Evolutionary conservation across 2,329 filamentous ascomycete species (phyloP).

Genomic region (Calonectria pauciramosa): DNA sequence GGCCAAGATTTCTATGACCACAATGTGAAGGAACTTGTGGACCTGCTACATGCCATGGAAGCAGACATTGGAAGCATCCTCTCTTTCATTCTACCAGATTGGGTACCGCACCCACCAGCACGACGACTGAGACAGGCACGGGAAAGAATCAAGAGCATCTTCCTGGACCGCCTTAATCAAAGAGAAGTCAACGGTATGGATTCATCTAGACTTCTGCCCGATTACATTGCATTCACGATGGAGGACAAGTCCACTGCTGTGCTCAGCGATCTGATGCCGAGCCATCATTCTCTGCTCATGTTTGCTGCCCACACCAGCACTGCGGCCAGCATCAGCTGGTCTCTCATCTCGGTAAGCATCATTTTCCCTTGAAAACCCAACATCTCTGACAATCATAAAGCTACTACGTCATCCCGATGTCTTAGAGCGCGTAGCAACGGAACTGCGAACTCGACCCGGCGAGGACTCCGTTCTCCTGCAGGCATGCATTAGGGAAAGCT

Average conservation of each 20-base stretch:
- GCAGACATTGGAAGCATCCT: constrained; percentile 23
- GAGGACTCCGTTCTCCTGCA: constrained; percentile 21
- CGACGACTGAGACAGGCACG: constrained; percentile 18
- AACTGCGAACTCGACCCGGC: constrained; percentile 9
- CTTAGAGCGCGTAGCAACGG: constrained; percentile 14
- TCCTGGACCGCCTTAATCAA: constrained; percentile 14
- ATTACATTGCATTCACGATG: constrained; percentile 26
- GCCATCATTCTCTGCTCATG: constrained; percentile 26
- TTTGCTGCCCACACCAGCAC: constrained; percentile 27
- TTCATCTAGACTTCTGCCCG: not conserved
- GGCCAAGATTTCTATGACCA: constrained; percentile 24
- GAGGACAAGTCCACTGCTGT: constrained; percentile 21
- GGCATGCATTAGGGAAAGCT: constrained; percentile 24
- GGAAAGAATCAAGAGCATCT: constrained; percentile 15
- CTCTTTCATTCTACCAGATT: constrained; percentile 22
- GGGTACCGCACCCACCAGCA: constrained; percentile 23
- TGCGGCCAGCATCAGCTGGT: constrained; percentile 24
- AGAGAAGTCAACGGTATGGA: not conserved
- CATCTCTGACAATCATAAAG: not conserved
- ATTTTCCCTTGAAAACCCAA: not conserved
- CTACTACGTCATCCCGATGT: constrained; percentile 17
- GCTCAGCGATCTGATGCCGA: constrained; percentile 24
- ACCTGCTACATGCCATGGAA: constrained; percentile 23
- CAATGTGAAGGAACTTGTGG: constrained; percentile 15
- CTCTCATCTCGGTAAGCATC: constrained; percentile 17